Conservation (phyloP, 139 green algal species). For the Diplosphaera chodatii region DNA sequence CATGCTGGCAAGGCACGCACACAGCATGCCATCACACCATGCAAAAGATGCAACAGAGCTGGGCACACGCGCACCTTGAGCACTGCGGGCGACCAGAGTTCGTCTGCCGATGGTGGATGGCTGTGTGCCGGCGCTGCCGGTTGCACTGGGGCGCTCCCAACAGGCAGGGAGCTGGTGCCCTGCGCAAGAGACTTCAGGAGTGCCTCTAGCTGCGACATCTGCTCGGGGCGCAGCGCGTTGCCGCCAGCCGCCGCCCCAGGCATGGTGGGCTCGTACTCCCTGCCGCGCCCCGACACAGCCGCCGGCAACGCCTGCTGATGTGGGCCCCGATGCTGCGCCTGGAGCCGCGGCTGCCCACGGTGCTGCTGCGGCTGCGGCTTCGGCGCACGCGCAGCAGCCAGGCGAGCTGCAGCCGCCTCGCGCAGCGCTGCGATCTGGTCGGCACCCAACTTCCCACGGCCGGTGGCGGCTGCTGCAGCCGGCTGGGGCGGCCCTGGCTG, state of each 20-base stretch:
- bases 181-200: background rate
- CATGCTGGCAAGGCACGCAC: too few relatives aligned
- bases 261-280: constrained; percentile 16
- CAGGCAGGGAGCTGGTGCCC: too few relatives aligned
- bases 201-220: background rate
- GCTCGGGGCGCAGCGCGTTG: constrained; percentile 5
- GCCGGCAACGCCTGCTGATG: too few relatives aligned
- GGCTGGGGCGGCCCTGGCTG: constrained; percentile 2
- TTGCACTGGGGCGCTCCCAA: background rate
- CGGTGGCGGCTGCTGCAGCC: too few relatives aligned
- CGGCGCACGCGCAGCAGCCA: background rate
- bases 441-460: background rate
- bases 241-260: constrained; percentile 9
- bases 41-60: background rate
- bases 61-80: background rate
- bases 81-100: background rate
- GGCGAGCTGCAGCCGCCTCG: too few relatives aligned
- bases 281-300: background rate
- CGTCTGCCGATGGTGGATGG: background rate
- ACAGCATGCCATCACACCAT: background rate
- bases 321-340: too few relatives aligned
- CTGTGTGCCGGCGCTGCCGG: background rate
- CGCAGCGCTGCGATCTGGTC: background rate
- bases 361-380: constrained; percentile 3
- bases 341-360: too few relatives aligned